A percentile compares a stretch with the other conserved stretches of the same genome.
Conservation (phyloP, 2,329 filamentous ascomycete genomes). For the Trichoderma pleuroti region DNA sequence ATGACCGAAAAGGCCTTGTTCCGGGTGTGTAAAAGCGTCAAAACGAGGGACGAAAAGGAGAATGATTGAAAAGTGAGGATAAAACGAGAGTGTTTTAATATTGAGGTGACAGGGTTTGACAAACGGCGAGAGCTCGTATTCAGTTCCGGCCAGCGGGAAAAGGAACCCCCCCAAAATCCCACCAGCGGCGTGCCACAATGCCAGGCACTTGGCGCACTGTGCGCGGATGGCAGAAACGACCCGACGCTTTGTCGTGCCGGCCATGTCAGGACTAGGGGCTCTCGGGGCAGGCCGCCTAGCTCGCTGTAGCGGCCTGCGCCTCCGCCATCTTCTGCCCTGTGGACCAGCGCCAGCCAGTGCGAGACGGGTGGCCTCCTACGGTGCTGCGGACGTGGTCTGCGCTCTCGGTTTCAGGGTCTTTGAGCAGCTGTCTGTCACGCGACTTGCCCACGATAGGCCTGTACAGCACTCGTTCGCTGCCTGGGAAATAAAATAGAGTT, state of each 20-base stretch:
- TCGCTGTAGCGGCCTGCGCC: conserved; percentile 13
- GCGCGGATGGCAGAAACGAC: not conserved
- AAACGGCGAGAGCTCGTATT: conserved; percentile 18
- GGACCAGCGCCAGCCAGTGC: conserved; percentile 7
- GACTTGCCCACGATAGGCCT: not conserved
- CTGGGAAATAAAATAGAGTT: not conserved
- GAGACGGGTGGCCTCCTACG: not conserved
- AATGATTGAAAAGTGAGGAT: conserved; percentile 15
- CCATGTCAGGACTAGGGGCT: conserved; percentile 8
- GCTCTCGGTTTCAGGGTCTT: not conserved
- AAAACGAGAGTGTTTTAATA: conserved; percentile 18
- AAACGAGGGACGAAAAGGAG: conserved; percentile 16
- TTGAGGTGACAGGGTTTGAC: conserved; percentile 17
- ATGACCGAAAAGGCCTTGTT: conserved; percentile 7
- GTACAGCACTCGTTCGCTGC: not conserved
- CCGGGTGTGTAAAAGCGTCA: not conserved
- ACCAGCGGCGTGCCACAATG: not conserved
- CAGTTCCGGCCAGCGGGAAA: conserved; percentile 3
- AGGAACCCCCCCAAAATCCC: not conserved
- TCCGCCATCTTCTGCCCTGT: conserved; percentile 9
- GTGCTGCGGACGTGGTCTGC: not conserved
- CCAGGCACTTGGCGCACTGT: conserved; percentile 4
- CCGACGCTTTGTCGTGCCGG: conserved; percentile 5
- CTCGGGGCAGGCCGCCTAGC: conserved; percentile 14
- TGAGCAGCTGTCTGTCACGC: not conserved